Percentiles rank a stretch among this genome's conserved stretches.
Conservation (phyloP, 208 protist genomes). For the Acanthamoeba healyi region DNA sequence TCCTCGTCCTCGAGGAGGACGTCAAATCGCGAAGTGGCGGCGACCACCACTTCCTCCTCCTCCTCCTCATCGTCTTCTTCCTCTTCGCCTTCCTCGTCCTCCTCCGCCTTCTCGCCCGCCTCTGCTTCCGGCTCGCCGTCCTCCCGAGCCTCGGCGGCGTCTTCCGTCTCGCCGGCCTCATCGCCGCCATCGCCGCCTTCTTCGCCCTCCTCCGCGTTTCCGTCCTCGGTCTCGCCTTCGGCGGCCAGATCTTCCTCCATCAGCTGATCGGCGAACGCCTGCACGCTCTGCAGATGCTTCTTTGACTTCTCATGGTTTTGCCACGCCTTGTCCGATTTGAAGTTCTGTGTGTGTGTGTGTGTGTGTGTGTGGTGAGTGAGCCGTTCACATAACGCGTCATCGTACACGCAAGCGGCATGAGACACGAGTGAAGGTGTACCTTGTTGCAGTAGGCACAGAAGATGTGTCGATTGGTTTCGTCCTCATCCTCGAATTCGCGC, state of each 20-base stretch:
- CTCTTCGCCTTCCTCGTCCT: not conserved
- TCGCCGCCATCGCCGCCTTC: not conserved
- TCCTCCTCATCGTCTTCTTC: not conserved
- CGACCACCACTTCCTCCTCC: not conserved
- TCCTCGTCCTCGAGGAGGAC: constrained; percentile 16
- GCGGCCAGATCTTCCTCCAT: constrained; percentile 46
- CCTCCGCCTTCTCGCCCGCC: not conserved
- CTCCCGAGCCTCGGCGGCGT: not conserved
- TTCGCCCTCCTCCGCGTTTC: not conserved
- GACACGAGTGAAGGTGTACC: not conserved
- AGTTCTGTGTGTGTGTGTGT: not conserved
- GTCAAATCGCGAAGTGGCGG: not conserved
- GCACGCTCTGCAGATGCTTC: constrained; percentile 80
- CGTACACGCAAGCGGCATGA: constrained; percentile 61
- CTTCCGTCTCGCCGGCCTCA: not conserved
- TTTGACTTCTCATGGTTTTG: constrained; percentile 85
- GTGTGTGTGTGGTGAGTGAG: not conserved
- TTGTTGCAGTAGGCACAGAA: constrained; percentile 65
- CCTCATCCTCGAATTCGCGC: constrained; percentile 46
- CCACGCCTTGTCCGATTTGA: constrained; percentile 49
- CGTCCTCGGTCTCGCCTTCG: constrained; percentile 13
- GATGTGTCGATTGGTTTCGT: not conserved
- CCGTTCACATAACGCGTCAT: not conserved
- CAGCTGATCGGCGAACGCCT: constrained; percentile 44
- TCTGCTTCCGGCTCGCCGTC: not conserved